phyloP scores from a whole-genome alignment of 352 stramenopile species.

The Peronosclerospora sorghi region DNA sequence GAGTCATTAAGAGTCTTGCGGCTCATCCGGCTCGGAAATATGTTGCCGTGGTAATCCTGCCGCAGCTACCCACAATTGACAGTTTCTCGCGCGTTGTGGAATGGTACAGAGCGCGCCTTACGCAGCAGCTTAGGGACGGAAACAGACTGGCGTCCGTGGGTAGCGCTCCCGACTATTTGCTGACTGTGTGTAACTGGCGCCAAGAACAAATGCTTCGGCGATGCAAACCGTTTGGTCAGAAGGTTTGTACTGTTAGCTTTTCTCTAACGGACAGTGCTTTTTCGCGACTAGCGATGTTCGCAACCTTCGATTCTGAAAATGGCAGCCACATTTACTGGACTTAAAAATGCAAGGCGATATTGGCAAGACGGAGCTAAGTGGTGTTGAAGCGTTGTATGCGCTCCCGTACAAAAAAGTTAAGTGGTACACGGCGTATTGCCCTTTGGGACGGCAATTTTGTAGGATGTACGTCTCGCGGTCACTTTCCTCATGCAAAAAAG shows the following conservation, averaged over 20 bases:
- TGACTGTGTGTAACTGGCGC: constrained; percentile 91
- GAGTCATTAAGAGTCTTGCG: constrained; percentile 51
- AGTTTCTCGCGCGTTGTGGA: constrained; percentile 62
- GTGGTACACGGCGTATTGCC: constrained; percentile 71
- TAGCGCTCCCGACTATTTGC: constrained; percentile 76
- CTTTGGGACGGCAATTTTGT: constrained; percentile 95
- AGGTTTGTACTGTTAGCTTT: constrained; percentile 89
- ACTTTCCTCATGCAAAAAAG: constrained; percentile 54
- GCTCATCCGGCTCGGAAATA: constrained; percentile 60
- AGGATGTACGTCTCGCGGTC: constrained; percentile 79
- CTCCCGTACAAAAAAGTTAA: constrained; percentile 94
- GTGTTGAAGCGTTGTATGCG: constrained; percentile 89
- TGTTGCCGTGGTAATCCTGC: constrained; percentile 82
- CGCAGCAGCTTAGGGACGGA: constrained; percentile 62
- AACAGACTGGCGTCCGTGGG: constrained; percentile 86
- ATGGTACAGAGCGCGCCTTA: constrained; percentile 82
- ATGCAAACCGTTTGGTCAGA: constrained; percentile 91
- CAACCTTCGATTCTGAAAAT: constrained; percentile 95
- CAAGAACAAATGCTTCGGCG: constrained; percentile 83
- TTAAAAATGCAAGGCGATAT: constrained; percentile 94
- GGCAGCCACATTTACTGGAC: constrained; percentile 91
- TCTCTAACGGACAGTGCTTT: constrained; percentile 80
- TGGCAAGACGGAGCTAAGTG: constrained; percentile 89
- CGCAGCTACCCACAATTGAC: constrained; percentile 73
- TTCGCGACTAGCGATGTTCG: constrained; percentile 87